Evolutionary conservation across 768 basidiomycete genomes (phyloP).

Genomic region (Mycena amicta): DNA sequence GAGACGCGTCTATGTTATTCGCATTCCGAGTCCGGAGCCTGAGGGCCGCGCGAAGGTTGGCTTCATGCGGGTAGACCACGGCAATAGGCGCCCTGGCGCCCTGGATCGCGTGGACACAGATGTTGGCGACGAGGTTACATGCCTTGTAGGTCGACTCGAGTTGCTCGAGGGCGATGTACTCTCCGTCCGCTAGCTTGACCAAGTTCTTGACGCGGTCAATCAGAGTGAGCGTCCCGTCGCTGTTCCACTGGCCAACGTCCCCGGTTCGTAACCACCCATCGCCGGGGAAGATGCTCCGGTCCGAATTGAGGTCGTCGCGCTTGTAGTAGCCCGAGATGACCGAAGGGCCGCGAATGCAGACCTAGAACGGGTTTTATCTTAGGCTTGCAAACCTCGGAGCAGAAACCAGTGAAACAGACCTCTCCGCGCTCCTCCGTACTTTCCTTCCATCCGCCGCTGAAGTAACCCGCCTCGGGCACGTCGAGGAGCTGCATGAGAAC

Average conservation of each 20-base stretch:
- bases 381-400: no score
- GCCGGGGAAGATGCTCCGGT: conserved; percentile 78
- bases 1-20: conserved; percentile 38
- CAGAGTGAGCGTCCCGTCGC: conserved; percentile 83
- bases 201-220: conserved; percentile 93
- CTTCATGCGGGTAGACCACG: conserved; percentile 83
- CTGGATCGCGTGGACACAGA: conserved; percentile 78
- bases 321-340: conserved; percentile 92
- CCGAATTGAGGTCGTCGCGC: conserved; percentile 84
- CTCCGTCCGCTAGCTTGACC: conserved; percentile 81
- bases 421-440: conserved; percentile 20
- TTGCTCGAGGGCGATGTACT: conserved; percentile 92
- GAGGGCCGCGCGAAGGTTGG: conserved; percentile 67
- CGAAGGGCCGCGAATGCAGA: conserved; percentile 79
- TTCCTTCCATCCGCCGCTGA: conserved; percentile 14
- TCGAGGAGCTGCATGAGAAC: conserved; percentile 50
- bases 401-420: no score
- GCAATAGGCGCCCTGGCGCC: conserved; percentile 85
- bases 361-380: no score
- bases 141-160: conserved; percentile 88
- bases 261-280: conserved; percentile 96
- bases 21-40: no score
- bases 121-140: conserved; percentile 75
- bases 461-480: conserved; percentile 83
- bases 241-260: conserved; percentile 93